These are phyloP conservation scores for Bryoerythrophyllum caledonicum DNA, from an alignment of 225 moss, liverwort and hornwort genomes.

Conservation along the genomic window DNA sequence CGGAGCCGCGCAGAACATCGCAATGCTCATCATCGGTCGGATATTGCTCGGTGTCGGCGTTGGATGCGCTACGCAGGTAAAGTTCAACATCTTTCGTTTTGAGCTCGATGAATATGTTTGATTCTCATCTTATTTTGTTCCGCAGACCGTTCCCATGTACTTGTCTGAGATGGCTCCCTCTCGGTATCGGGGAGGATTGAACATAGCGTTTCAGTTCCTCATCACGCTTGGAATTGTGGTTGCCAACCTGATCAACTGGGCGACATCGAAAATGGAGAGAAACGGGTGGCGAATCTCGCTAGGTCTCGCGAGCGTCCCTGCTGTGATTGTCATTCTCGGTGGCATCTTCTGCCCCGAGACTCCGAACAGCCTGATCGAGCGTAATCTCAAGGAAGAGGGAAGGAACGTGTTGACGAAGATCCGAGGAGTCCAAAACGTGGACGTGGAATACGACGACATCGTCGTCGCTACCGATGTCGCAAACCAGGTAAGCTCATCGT, in stretches of 20 bases:
- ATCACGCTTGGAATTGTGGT: slow-evolving; percentile 17
- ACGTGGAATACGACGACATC: slow-evolving; percentile 17
- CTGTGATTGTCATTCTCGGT: too few relatives aligned
- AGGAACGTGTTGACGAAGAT: not conserved
- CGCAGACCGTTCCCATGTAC: slow-evolving; percentile 9
- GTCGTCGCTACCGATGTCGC: slow-evolving; percentile 13
- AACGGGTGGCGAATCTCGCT: too few relatives aligned
- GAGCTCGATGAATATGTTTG: not conserved
- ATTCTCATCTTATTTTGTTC: not conserved
- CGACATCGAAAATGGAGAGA: slow-evolving; percentile 13
- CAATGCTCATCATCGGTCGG: slow-evolving; percentile 12
- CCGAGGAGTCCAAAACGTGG: not conserved
- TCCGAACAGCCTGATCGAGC: slow-evolving; percentile 9
- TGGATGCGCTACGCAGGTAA: slow-evolving; percentile 3
- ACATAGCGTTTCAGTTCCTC: slow-evolving; percentile 26
- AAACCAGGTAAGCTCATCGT: not conserved
- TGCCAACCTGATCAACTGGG: slow-evolving; percentile 30
- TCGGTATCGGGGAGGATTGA: not conserved
- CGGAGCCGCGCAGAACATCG: not conserved
- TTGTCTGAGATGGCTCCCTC: slow-evolving; percentile 28
- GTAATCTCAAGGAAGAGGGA: not conserved
- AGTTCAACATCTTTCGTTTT: too few relatives aligned
- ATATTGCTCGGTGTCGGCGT: not conserved
- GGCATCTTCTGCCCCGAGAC: not conserved
- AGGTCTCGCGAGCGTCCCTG: too few relatives aligned